Base-by-base conservation (phyloP, 2,329 filamentous ascomycete genomes). In the Lasiodiplodia sp. region DNA sequence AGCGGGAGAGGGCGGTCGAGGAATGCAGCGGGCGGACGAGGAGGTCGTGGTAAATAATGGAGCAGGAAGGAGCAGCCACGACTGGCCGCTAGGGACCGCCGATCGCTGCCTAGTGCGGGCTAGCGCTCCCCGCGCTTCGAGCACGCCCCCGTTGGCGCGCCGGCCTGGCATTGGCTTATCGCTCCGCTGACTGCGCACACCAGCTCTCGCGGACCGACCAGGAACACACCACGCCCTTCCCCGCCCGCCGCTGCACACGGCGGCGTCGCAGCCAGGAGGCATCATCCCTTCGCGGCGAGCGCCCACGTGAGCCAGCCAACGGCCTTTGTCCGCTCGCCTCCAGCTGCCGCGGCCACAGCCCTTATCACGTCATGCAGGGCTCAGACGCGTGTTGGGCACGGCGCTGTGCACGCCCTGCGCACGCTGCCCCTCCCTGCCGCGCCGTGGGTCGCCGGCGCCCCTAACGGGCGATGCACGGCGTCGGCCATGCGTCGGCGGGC, bases 41-140 rank as follows among this genome's bases (percentile, higher is more conserved):
- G 55, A 25, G 38, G 65, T 49, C 8, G 52, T 51, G 11, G 65
- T 57, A 51, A 58, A 52, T 52, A 58, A 58, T 31, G 38, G 64
- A 56, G 25, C 47, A 64, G 44, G 31, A 64, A 38, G 60, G 60
- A 64, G 60, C 56, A 60, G 56, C 56, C 53, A 57, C 53, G 53
- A 57, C 53, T 57, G 28, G 53, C 53, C 16, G 53, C 56, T 47
- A 60, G 38, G 56, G 60, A 28, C 28, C 60, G 60, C 47, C 18
- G 60, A 64, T 64, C 60, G 31, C 47, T 31, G 47, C 47, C 28
- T 11, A 11, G 4, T 11, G 8, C 12, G 40, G 53, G 16, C 53
- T 58, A 67, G 65, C 40, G 40, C 37, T 67, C 65, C 65, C 65
- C 65, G 65, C 65, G 65, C 37, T 67, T 58, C 31, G 37, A 57